Conservation (phyloP, 2,329 filamentous ascomycete genomes). For the Verticillium tricorpus region DNA sequence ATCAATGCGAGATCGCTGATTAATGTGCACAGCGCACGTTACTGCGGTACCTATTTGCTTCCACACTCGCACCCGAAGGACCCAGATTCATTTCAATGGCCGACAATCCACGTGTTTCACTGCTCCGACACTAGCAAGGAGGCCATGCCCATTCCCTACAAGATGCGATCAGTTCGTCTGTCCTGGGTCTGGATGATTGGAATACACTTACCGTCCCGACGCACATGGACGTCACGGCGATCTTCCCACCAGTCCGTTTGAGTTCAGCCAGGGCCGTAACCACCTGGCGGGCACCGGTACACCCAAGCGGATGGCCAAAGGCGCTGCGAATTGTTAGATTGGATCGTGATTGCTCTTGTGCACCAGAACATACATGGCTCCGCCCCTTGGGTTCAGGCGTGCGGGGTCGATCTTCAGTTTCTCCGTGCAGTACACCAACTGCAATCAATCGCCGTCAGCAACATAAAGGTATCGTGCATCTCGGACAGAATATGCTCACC, state of each 20-base stretch:
- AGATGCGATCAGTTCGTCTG: not conserved
- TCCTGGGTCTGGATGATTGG: too few relatives aligned
- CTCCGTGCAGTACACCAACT: conserved; percentile 2
- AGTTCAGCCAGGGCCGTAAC: conserved; percentile 8
- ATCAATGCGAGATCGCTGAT: too few relatives aligned
- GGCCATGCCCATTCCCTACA: conserved; percentile 11
- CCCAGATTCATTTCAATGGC: too few relatives aligned
- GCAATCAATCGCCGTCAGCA: not conserved
- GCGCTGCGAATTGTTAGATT: conserved; percentile 1
- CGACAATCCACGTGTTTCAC: not conserved
- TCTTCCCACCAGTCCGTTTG: not conserved
- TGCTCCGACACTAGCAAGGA: conserved; percentile 8
- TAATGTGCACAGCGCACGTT: too few relatives aligned
- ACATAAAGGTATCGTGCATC: too few relatives aligned
- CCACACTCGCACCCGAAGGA: too few relatives aligned
- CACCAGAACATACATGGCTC: conserved; percentile 8
- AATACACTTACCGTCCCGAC: conserved; percentile 2
- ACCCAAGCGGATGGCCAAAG: conserved; percentile 13
- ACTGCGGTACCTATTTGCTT: too few relatives aligned
- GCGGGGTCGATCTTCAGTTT: not conserved
- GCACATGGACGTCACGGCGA: conserved; percentile 6
- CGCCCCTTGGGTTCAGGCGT: conserved; percentile 6
- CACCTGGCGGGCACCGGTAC: conserved; percentile 13
- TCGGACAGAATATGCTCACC: conserved; percentile 29
- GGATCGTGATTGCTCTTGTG: not conserved